Conservation (phyloP, 768 basidiomycete species). For the Serpula lacrymans region DNA sequence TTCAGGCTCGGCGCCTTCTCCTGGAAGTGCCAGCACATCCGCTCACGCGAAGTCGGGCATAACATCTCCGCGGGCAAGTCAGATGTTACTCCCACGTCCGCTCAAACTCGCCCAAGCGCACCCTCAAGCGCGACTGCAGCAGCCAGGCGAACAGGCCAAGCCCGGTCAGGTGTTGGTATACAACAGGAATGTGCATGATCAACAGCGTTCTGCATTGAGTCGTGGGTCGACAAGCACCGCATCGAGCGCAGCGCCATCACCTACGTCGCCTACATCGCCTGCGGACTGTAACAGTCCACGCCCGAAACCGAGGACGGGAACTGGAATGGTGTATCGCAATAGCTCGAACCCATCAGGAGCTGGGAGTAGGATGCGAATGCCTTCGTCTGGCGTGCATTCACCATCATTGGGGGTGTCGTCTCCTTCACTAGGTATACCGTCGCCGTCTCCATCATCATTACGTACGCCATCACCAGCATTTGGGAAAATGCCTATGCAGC, state of each 20-base stretch:
- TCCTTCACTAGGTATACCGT: slow-evolving; percentile 30
- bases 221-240: slow-evolving; percentile 13
- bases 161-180: slow-evolving; percentile 25
- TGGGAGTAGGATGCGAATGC: slow-evolving; percentile 38
- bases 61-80: not conserved
- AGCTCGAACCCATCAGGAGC: slow-evolving; percentile 16
- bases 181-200: slow-evolving; percentile 33
- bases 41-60: not conserved
- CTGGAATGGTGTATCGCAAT: slow-evolving; percentile 65
- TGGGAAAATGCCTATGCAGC: too few species aligned
- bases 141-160: slow-evolving; percentile 21
- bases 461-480: too few species aligned
- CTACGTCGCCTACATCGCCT: slow-evolving; percentile 16
- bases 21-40: not conserved
- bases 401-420: slow-evolving; percentile 22
- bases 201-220: too few species aligned
- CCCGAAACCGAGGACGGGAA: slow-evolving; percentile 59
- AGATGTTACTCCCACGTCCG: slow-evolving; percentile 19
- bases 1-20: slow-evolving; percentile 6
- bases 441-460: too few species aligned
- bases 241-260: slow-evolving; percentile 8
- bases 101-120: slow-evolving; percentile 17
- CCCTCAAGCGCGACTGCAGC: slow-evolving; percentile 5
- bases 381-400: slow-evolving; percentile 17
- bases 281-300: slow-evolving; percentile 16